Evolutionary conservation across 306 rosid genomes (phyloP), one percentile per base, ranked within the genome.

Genomic region (Pyrus bretschneideri): DNA sequence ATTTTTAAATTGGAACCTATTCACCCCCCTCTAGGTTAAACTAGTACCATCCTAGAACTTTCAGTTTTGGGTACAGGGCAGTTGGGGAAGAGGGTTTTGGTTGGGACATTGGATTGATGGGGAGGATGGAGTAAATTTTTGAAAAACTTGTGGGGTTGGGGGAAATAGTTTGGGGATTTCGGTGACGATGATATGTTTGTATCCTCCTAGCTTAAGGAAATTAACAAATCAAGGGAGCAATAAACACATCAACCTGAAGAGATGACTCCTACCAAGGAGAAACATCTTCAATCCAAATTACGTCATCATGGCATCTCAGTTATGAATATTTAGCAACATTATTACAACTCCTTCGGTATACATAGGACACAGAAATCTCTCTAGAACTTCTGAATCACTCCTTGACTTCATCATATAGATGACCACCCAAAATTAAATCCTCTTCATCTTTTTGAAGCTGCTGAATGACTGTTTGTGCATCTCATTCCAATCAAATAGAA

Each of bases 141-240:
- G 14, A 44, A 4, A 44, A 54, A 77, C 4, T 58, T 60, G 70
- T 21, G 84, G 76, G 67, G 19, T 29, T 40, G 66, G 60, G 60
- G 63, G 54, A 70, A 88, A 66, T 38, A 81, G 29, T 27, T 49
- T 80, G 62, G 85, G 75, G 65, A 86, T 74, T 25, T 67, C 72
- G 54, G 83, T 77, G 59, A 86, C 5, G 33, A 31, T 31, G 6
- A 33, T 33, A 14, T 11, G 14, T 42, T 44, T 44, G 46, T 11
- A 11, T 44, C 46, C 46, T 44, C 46, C 13, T 44, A 44, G 46
- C 46, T 11, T 44, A 44, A 44, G 11, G 14, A 44, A 44, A 44
- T 10, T 11, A 44, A 44, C 46, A 52, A 52, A 52, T 52, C 22
- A 18, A 6, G 11, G 58, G 22, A 7, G 22, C 40, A 15, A 52